Evolutionary conservation across 2,329 filamentous ascomycete genomes (phyloP).

Genomic region (Monilinia fructicola): DNA sequence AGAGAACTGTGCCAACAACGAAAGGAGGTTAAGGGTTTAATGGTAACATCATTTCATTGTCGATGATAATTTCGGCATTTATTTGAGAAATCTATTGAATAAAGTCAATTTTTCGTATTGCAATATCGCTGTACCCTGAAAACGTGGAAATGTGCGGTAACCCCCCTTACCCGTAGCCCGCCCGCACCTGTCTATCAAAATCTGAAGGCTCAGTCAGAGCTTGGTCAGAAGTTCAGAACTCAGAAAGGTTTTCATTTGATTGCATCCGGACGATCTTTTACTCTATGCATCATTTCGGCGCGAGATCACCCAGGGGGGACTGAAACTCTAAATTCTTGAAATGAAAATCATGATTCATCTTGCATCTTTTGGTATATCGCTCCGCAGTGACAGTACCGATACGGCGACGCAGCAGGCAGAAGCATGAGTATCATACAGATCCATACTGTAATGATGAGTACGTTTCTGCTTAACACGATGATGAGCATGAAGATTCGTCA

Average conservation of each 20-base stretch:
- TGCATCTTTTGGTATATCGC: background rate
- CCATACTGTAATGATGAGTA: no score
- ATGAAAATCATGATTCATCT: constrained; percentile 13
- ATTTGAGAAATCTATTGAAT: background rate
- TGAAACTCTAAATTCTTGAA: constrained; percentile 17
- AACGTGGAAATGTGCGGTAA: background rate
- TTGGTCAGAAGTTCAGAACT: no score
- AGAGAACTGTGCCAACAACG: background rate
- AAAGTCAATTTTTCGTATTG: constrained; percentile 8
- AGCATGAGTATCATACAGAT: background rate
- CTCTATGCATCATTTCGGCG: background rate
- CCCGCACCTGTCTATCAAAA: constrained; percentile 5
- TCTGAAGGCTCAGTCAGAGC: background rate
- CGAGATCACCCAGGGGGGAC: constrained; percentile 11
- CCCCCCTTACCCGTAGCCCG: background rate
- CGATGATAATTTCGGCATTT: constrained; percentile 3
- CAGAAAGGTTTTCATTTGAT: constrained; percentile 3
- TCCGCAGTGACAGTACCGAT: no score
- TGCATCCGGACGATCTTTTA: constrained; percentile 13
- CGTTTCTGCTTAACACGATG: background rate
- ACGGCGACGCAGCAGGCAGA: background rate
- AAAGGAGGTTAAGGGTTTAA: background rate
- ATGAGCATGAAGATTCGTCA: constrained; percentile 11
- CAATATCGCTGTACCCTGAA: background rate
- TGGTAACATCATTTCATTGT: background rate